These are phyloP conservation scores for Senna siamea DNA, from an alignment of 306 rosid genomes.

Conservation along the genomic window DNA sequence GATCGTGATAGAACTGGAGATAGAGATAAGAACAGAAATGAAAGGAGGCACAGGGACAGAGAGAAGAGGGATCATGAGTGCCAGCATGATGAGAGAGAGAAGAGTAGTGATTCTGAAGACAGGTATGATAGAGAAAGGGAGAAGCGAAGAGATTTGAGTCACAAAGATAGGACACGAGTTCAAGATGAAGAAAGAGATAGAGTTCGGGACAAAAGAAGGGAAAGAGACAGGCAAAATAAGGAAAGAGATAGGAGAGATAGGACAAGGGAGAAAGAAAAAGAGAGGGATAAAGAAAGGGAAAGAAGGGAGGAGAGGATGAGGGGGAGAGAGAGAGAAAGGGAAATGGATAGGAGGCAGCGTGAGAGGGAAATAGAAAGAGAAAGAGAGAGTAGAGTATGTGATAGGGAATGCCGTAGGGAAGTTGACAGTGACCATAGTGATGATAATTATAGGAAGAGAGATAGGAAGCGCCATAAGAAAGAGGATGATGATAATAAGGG, in stretches of 20 bases:
- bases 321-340: conserved; percentile 51
- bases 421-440: conserved; percentile 62
- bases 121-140: conserved; percentile 44
- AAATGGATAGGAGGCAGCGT: conserved; percentile 49
- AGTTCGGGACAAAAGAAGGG: conserved; percentile 40
- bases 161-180: conserved; percentile 13
- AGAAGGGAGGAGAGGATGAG: conserved; percentile 38
- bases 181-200: conserved; percentile 41
- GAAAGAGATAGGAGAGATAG: conserved; percentile 42
- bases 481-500: conserved; percentile 63
- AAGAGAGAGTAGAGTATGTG: conserved; percentile 54
- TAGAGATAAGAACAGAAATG: conserved; percentile 50
- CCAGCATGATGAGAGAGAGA: conserved; percentile 43
- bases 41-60: conserved; percentile 47
- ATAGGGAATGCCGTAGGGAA: conserved; percentile 67
- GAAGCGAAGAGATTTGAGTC: conserved; percentile 42
- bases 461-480: conserved; percentile 67
- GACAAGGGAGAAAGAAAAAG: conserved; percentile 32
- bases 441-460: conserved; percentile 61
- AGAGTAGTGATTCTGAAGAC: conserved; percentile 37
- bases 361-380: conserved; percentile 25
- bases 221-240: conserved; percentile 32
- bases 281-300: conserved; percentile 43
- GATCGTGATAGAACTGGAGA: conserved; percentile 56
- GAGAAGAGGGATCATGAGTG: conserved; percentile 46